Conservation (phyloP, 176 grass and related monocot species). For the Musa beccarii region DNA sequence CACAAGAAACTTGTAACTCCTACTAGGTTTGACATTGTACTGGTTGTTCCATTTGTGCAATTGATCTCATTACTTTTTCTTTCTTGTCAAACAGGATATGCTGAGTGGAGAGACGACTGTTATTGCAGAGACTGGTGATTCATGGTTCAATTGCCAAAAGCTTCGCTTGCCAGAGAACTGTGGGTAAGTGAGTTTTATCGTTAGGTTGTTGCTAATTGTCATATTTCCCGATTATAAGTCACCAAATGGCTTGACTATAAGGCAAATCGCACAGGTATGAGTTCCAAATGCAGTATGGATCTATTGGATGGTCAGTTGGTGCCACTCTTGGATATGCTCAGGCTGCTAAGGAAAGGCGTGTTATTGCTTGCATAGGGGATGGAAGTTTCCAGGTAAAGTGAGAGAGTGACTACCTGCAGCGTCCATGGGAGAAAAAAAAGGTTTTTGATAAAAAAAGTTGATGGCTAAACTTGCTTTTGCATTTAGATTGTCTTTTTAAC, state of each 20-base stretch:
- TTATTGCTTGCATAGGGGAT: conserved; percentile 13
- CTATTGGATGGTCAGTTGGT: conserved; percentile 15
- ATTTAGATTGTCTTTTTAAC: not conserved
- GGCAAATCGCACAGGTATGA: not conserved
- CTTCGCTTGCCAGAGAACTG: conserved; percentile 5
- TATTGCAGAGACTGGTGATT: conserved; percentile 11
- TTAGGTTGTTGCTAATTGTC: not conserved
- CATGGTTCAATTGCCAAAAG: conserved; percentile 14
- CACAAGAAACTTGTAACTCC: too few relatives aligned
- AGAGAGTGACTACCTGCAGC: not conserved
- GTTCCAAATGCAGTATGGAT: conserved; percentile 14
- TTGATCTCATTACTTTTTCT: not conserved
- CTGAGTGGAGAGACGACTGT: not conserved
- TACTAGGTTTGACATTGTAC: too few relatives aligned
- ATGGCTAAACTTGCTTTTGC: not conserved
- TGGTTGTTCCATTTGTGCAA: not conserved
- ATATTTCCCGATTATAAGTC: not conserved
- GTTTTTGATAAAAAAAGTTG: not conserved
- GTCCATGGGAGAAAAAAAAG: not conserved
- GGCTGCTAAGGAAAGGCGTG: conserved; percentile 11
- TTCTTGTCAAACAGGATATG: not conserved
- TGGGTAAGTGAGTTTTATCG: not conserved
- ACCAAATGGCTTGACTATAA: not conserved
- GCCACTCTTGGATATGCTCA: conserved; percentile 15
- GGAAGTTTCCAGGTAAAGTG: conserved; percentile 6